A percentile compares a stretch with the other conserved stretches of the same genome.
These are phyloP conservation scores for Rhizopogon vulgaris DNA, from an alignment of 768 basidiomycete genomes.

Conservation along the genomic window DNA sequence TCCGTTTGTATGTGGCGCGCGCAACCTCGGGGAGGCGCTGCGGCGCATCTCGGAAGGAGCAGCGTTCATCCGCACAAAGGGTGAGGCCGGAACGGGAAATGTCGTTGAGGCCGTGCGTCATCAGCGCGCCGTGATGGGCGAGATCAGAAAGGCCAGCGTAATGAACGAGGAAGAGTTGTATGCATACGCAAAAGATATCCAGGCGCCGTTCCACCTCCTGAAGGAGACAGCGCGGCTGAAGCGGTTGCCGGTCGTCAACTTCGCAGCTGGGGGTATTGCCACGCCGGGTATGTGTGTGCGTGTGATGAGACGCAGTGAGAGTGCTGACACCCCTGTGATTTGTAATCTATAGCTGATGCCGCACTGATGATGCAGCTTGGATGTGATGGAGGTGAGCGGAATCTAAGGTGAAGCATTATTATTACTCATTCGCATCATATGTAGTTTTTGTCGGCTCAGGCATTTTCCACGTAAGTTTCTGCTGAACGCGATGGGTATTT, in stretches of 20 bases:
- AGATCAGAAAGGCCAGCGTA: constrained; percentile 78
- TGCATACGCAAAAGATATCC: constrained; percentile 84
- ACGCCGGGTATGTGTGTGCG: constrained; percentile 61
- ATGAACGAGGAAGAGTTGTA: constrained; percentile 97
- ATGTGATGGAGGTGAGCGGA: constrained; percentile 80
- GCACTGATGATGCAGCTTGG: constrained; percentile 99
- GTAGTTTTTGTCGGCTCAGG: constrained; percentile 96
- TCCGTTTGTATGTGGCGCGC: constrained; percentile 94
- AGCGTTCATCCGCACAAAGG: constrained; percentile 98
- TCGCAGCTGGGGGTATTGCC: constrained; percentile 91
- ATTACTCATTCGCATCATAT: constrained; percentile 5
- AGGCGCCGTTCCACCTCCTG: constrained; percentile 90
- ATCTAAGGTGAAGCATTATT: background rate
- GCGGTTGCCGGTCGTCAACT: constrained; percentile 92
- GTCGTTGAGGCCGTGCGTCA: constrained; percentile 94
- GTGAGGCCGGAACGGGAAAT: constrained; percentile 85
- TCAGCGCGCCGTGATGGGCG: constrained; percentile 72
- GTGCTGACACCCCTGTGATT: background rate
- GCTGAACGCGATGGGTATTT: background rate
- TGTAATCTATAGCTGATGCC: constrained; percentile 63
- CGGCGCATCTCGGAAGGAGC: constrained; percentile 96
- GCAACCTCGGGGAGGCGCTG: constrained; percentile 92
- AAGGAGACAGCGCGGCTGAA: constrained; percentile 95
- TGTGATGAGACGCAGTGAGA: background rate
- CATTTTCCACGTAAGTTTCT: constrained; percentile 78